Evolutionary conservation across 208 protist genomes (phyloP), one percentile per base, ranked within the genome.

Genomic region (Acanthamoeba healyi): DNA sequence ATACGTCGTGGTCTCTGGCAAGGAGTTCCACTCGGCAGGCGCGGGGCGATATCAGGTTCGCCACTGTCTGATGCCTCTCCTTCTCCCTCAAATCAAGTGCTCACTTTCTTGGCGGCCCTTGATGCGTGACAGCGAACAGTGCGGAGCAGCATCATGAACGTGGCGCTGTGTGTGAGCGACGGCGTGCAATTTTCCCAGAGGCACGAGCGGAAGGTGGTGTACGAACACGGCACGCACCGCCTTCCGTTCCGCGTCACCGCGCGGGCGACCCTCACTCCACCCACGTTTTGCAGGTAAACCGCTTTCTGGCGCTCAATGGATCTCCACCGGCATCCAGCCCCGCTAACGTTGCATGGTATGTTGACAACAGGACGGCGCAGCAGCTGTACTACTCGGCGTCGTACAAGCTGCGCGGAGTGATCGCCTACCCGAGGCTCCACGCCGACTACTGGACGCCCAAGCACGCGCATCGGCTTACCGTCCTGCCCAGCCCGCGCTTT

Each of bases 221-320:
- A 77, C 22, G 67, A 77, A 17, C 67, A 77, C 67, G 67, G 67
- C 67, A 77, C 67, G 34, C 67, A 77, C 67, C 67, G 67, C 0
- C 67, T 77, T 22, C 67, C 67, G 14, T 77, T 77, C 29, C n/a
- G 34, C 32, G 17, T 77, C 67, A 44, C 17, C 34, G 34, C 67
- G 14, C n/a, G 67, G 10, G 67, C 36, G 34, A 15, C 34, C 29
- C 29, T 77, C 36, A 77, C 67, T 4, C 67, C 67, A 14, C 67
- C 67, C 67, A 29, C 67, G 34, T 77, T 77, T 36, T 44, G 67
- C 10, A 1, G 67, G 67, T 77, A n/a, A n/a, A n/a, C n/a, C n/a
- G n/a, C n/a, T n/a, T n/a, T n/a, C n/a, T n/a, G n/a, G n/a, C n/a
- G n/a, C n/a, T n/a, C n/a, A n/a, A n/a, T n/a, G n/a, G n/a, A n/a